A percentile compares a stretch with the other conserved stretches of the same genome.
phyloP scores from a whole-genome alignment of 208 protist species.

The Tetramitus jugosus region DNA sequence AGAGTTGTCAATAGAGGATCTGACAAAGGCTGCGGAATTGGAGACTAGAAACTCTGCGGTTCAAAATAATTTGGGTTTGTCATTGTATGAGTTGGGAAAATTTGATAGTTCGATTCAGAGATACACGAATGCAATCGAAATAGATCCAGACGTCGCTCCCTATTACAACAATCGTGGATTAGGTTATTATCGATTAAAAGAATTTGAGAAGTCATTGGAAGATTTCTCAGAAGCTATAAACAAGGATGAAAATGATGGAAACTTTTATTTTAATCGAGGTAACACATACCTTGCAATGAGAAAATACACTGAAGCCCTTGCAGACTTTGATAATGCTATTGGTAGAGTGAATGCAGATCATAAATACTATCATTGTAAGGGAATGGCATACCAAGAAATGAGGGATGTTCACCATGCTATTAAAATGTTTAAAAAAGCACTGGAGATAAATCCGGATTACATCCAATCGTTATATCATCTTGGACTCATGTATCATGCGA shows the following conservation, averaged over 20 bases:
- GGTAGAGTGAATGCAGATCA: constrained; percentile 36
- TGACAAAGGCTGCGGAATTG: constrained; percentile 44
- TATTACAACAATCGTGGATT: constrained; percentile 58
- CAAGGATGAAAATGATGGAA: constrained; percentile 39
- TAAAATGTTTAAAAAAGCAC: constrained; percentile 38
- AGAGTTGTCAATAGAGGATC: constrained; percentile 22
- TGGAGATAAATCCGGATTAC: constrained; percentile 43
- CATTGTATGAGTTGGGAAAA: constrained; percentile 54
- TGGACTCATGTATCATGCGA: constrained; percentile 41
- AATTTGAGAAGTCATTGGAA: constrained; percentile 50
- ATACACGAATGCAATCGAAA: constrained; percentile 60
- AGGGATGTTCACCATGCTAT: constrained; percentile 38
- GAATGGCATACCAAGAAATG: constrained; percentile 44
- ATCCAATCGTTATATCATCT: constrained; percentile 47
- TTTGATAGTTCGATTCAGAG: constrained; percentile 44
- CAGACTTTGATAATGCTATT: constrained; percentile 57
- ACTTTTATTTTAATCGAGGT: constrained; percentile 61
- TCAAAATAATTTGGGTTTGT: constrained; percentile 62
- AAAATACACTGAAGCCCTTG: constrained; percentile 47
- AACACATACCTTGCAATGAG: constrained; percentile 53
- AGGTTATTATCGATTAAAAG: constrained; percentile 49
- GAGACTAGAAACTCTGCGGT: constrained; percentile 50
- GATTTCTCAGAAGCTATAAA: constrained; percentile 59
- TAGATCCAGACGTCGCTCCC: constrained; percentile 32
- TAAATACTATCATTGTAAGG: constrained; percentile 51